These are phyloP conservation scores for Udeniomyces megalosporus DNA, from an alignment of 768 basidiomycete species.

Conservation along the genomic window DNA sequence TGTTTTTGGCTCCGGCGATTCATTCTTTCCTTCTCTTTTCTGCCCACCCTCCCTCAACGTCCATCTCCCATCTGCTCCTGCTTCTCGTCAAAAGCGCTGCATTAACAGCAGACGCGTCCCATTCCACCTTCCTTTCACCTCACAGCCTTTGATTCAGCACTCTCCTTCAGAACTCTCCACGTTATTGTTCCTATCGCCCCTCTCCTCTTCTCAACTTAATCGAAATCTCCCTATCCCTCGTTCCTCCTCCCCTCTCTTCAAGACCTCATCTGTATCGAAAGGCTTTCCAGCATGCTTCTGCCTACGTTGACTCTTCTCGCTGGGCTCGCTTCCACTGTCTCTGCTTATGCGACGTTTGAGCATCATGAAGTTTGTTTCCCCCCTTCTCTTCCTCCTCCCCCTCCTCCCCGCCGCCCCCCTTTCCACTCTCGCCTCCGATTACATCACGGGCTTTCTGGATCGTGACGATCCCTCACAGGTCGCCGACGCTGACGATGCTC, in stretches of 20 bases:
- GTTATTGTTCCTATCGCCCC: not conserved
- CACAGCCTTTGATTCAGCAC: not conserved
- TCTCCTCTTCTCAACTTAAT: not conserved
- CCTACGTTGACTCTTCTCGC: too few species aligned
- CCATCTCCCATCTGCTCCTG: not conserved
- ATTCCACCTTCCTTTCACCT: too few species aligned
- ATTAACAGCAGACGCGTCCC: too few species aligned
- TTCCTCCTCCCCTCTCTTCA: not conserved
- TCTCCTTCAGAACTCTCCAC: not conserved
- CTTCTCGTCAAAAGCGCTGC: too few species aligned
- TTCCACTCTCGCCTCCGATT: not conserved
- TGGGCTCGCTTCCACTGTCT: not conserved
- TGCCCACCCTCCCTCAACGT: not conserved
- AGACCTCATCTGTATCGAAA: not conserved
- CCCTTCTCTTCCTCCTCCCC: not conserved
- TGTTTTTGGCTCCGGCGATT: too few species aligned
- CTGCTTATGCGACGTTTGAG: too few species aligned
- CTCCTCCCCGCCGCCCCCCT: not conserved
- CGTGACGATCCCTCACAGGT: not conserved
- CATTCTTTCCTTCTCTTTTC: not conserved
- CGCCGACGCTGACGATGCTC: too few species aligned
- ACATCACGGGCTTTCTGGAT: not conserved
- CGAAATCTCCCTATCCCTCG: not conserved
- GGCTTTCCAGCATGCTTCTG: not conserved
- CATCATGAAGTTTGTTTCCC: not conserved